Evolutionary conservation across 495 filamentous ascomycete genomes (phyloP), one percentile per base, ranked within the genome.

Genomic region (Xylaria flabelliformis): DNA sequence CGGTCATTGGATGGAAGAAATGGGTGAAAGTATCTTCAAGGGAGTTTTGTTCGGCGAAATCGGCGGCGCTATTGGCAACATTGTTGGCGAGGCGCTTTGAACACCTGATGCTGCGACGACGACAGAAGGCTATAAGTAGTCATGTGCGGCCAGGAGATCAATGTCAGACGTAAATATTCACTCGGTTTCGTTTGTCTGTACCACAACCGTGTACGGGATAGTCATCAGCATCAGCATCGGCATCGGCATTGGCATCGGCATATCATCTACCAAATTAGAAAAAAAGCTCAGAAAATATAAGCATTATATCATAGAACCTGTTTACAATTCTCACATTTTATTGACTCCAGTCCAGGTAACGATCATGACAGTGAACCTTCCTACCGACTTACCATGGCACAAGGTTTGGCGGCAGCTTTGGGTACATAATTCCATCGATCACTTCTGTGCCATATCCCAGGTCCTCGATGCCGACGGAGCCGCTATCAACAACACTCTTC

Each of bases 41-140:
- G 90, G 92, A 8, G 85, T 97, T 8, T 79, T 97, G 58, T 97
- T 97, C 82, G 86, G 89, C 26, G 87, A 93, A 80, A 82, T 89
- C 65, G 92, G 85, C 67, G 89, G 85, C 26, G 74, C 83, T 8
- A 83, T 92, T 64, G 89, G 86, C 5, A 81, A 81, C 32, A 80
- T 82, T 53, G 86, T 91, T 34, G 80, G 76, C 21, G 80, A 76
- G 72, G 76, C 74, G 32, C 62, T 79, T 36, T 78, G 72, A 73
- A 67, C 13, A 67, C 24, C 51, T 50, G 4, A 72, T 39, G 17
- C 44, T 29, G 29, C 59, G 34, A 46, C 56, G 34, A 64, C 42
- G 68, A 51, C 56, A 72, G 36, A 51, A 70, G 65, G 74, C 63
- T 62, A 29, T 34, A 26, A 41, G 3, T 44, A 55, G 58, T 46